Base-by-base conservation (phyloP, 2,329 filamentous ascomycete species). In the Delphinella strobiligena region DNA sequence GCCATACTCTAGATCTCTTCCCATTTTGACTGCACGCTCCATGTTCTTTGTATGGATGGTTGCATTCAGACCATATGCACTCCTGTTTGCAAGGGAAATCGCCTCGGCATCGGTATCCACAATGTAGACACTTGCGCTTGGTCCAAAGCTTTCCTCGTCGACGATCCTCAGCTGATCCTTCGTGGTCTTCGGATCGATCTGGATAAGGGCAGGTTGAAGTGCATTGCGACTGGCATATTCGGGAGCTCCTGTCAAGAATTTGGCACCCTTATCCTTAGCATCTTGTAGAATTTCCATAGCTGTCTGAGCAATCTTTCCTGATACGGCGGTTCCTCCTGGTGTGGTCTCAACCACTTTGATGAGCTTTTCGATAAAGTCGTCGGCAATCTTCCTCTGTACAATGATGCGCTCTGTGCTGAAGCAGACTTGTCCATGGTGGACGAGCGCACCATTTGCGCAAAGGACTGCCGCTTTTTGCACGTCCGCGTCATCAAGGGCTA, bases 401-500 rank as follows among this genome's bases (percentile, higher is more conserved):
- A 59, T 50, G 31, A 58, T 54, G 1, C 49, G 49, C 31, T 61
- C 58, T 2, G 57, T 60, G 10, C 51, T 52, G 47, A 61, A 57
- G 45, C 58, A 61, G 11, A 61, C 54, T 38, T 61, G 58, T 3
- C 58, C 58, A 36, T 55, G 53, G 50, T 61, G 54, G 11, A 44
- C n/a, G 18, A 37, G 36, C 1, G 55, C 58, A 4, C 55, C 58
- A 19, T 48, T 47, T 2, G 50, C 44, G 29, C 52, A 51, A 16
- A 52, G 36, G 12, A 46, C 37, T 1, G 61, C 63, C 0, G 66
- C 65, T 35, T 59, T 55, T 19, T 61, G 56, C 2, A 71, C 47
- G 43, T 70, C 59, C 0, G 66, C 66, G 43, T 70, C 67, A 24
- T 59, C 53, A 5, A 65, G 54, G 0, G 71, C 61, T 4, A 71